These are phyloP conservation scores for Stachybotrys chlorohalonatus DNA, from an alignment of 2,329 filamentous ascomycete genomes.

Conservation along the genomic window DNA sequence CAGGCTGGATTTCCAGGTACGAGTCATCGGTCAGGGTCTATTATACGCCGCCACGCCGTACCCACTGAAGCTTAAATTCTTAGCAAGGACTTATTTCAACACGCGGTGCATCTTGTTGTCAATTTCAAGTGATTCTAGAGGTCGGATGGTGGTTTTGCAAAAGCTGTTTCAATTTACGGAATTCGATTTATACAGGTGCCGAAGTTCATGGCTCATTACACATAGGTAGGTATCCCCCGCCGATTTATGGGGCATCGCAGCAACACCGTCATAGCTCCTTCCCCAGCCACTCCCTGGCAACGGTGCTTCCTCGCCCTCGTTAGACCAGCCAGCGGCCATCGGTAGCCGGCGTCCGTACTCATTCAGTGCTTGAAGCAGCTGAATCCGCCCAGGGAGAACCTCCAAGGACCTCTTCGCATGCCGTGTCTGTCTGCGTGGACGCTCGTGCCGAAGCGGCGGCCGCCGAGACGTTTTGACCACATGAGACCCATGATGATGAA, in stretches of 20 bases:
- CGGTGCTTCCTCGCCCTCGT: neutral
- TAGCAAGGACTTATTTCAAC: neutral
- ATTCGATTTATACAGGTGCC: neutral
- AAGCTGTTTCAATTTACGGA: neutral
- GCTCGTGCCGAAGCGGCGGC: constrained; percentile 40
- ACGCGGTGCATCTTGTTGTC: neutral
- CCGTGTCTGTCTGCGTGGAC: constrained; percentile 36
- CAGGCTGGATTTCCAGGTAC: neutral
- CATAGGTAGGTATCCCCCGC: no score
- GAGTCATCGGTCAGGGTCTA: neutral
- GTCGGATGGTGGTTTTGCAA: neutral
- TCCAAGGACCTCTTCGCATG: constrained; percentile 39
- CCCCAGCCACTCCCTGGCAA: neutral
- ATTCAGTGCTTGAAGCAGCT: constrained; percentile 36
- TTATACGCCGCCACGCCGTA: neutral
- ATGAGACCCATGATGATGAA: constrained; percentile 38
- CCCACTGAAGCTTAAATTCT: neutral
- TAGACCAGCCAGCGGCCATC: neutral
- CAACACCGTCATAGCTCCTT: neutral
- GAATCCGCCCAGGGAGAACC: constrained; percentile 39
- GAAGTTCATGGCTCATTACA: neutral
- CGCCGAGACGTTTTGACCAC: constrained; percentile 36
- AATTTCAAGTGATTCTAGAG: neutral
- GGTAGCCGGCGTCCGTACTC: neutral
- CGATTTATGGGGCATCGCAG: neutral